Conservation (phyloP, 2,329 filamentous ascomycete genomes). For the Trichoderma cornu-damae region DNA sequence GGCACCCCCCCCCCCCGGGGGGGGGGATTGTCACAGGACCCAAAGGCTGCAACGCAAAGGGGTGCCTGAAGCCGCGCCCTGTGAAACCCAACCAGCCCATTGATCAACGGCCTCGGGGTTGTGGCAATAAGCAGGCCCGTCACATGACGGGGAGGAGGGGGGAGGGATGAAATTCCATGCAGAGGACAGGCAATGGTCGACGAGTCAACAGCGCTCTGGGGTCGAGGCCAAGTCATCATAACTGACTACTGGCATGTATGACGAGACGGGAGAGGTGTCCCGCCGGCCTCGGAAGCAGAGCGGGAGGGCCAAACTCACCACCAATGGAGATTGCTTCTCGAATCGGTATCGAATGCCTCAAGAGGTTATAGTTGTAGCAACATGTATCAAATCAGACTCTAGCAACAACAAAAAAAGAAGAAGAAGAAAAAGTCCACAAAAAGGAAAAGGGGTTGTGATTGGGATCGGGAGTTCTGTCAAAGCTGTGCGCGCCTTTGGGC, state of each 20-base stretch:
- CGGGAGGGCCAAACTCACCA: neutral
- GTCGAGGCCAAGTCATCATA: too few species aligned
- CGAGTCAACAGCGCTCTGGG: neutral
- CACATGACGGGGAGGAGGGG: neutral
- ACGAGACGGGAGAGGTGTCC: neutral
- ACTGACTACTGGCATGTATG: neutral
- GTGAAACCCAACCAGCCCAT: conserved; percentile 2
- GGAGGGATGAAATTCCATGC: too few species aligned
- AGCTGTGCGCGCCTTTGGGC: neutral
- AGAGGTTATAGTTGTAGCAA: neutral
- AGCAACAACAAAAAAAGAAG: neutral
- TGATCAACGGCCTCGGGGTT: neutral
- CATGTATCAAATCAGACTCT: neutral
- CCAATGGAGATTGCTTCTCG: conserved; percentile 10
- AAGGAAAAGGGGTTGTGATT: neutral
- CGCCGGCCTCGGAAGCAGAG: neutral
- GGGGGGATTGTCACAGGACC: conserved; percentile 16
- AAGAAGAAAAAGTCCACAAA: neutral
- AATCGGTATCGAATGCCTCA: neutral
- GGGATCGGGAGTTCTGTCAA: neutral
- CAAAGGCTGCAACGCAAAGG: conserved; percentile 14
- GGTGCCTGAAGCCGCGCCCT: neutral
- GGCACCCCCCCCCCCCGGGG: too few species aligned
- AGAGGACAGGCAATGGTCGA: neutral
- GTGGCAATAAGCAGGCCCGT: neutral